Evolutionary conservation across 2,329 filamentous ascomycete genomes (phyloP), one percentile per base, ranked within the genome.

Genomic region (Mariannaea elegans): DNA sequence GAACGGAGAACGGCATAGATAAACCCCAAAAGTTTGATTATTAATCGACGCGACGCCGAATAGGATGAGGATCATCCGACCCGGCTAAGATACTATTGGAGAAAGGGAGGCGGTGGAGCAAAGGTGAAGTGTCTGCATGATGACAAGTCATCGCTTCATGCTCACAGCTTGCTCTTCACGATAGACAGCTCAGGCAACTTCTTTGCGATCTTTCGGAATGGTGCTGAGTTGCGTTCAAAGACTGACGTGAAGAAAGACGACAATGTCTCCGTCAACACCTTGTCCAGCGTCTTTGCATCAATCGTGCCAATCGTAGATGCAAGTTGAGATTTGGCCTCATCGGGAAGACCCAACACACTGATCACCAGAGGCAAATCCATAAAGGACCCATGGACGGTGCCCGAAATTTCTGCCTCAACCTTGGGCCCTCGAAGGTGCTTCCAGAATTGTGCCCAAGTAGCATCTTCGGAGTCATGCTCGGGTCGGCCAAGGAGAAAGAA

Each of bases 401-500:
- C 67, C 2, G 60, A 23, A 8, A 77, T 58, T 2, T 54, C 41
- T 3, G 72, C 46, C 21, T 75, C 65, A 24, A 69, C 45, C 39
- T 69, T 69, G 19, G 65, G 50, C 0, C 71, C 74, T 2, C 60
- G 62, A 3, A 76, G 68, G 10, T 59, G 64, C 0, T 67, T 52
- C 53, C 66, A 77, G 56, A 76, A 72, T 7, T 59, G 51, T 19
- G 65, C 51, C 78, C 75, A 78, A 0, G 76, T 75, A 0, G 59
- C 48, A 18, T 78, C 76, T 9, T 76, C 65, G 5, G 58, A 32
- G 6, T 53, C 36, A 38, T 78, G 76, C 2, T 62, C 60, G 1
- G 67, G 65, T 4, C 73, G 68, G 0, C 76, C 75, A 4, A 76
- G 64, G 0, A 74, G 62, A 1, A 74, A 48, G 46, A 78, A 76